phyloP scores from a whole-genome alignment of 202 grass and related monocot species.

The Panicum hallii region DNA sequence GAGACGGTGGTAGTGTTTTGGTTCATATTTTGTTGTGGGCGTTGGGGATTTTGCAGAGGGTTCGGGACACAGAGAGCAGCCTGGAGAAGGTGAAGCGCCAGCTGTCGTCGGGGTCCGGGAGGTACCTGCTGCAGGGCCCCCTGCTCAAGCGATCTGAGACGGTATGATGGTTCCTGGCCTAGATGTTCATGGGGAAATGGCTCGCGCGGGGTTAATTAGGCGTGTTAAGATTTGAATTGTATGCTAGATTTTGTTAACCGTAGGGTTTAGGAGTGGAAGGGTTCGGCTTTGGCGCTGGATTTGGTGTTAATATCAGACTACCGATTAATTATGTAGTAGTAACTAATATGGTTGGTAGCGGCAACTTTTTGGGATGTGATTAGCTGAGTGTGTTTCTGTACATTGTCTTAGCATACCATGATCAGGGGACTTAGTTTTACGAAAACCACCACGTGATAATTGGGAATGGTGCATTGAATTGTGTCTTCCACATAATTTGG shows the following conservation, averaged over 20 bases:
- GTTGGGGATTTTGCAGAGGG: constrained; percentile 47
- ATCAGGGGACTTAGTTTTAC: background rate
- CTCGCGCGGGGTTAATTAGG: background rate
- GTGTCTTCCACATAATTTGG: background rate
- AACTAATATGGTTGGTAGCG: background rate
- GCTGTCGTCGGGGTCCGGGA: constrained; percentile 79
- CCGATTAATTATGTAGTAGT: background rate
- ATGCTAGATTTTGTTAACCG: constrained; percentile 1
- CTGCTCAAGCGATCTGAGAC: constrained; percentile 99
- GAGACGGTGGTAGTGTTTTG: background rate
- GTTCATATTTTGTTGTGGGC: constrained; percentile 10
- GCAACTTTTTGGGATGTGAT: background rate
- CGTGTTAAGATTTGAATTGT: background rate
- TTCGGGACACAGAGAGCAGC: constrained; percentile 66
- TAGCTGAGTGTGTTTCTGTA: constrained; percentile 2
- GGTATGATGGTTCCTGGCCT: constrained; percentile 50
- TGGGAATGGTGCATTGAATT: constrained; percentile 14
- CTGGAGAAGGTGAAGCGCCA: constrained; percentile 98
- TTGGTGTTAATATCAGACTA: constrained; percentile 1
- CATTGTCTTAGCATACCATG: background rate
- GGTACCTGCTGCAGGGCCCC: constrained; percentile 87
- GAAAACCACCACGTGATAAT: background rate
- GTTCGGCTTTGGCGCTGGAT: background rate
- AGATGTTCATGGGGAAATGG: background rate
- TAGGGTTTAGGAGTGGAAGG: background rate